phyloP scores from a whole-genome alignment of 495 filamentous ascomycete species.

The Parathielavia hyrcaniae region DNA sequence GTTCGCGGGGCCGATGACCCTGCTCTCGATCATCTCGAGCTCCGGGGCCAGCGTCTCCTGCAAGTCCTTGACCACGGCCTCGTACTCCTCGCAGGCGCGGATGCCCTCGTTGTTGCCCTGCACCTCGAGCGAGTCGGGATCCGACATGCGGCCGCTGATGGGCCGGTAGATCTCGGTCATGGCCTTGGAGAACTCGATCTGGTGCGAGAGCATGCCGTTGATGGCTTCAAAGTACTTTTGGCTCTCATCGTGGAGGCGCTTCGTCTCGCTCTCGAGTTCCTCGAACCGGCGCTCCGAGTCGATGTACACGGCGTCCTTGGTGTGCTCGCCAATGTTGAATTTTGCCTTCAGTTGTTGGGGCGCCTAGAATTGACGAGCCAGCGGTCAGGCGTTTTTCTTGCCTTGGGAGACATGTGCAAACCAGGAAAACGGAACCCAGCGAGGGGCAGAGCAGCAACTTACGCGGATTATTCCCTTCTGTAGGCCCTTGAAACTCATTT shows the following conservation, averaged over 20 bases:
- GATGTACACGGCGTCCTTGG: constrained; percentile 88
- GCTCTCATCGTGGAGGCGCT: constrained; percentile 90
- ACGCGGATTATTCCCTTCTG: constrained; percentile 80
- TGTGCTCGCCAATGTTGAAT: constrained; percentile 91
- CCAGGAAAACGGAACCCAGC: neutral
- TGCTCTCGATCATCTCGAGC: constrained; percentile 92
- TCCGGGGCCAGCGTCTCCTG: constrained; percentile 84
- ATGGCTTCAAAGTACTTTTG: constrained; percentile 96
- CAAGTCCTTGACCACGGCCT: constrained; percentile 81
- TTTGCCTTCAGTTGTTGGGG: constrained; percentile 85
- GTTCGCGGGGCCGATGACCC: constrained; percentile 88
- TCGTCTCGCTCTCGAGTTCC: constrained; percentile 92
- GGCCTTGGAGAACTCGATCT: constrained; percentile 97
- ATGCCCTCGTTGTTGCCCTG: constrained; percentile 95
- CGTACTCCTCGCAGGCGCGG: constrained; percentile 91
- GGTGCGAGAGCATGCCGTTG: constrained; percentile 94
- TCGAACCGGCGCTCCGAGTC: constrained; percentile 92
- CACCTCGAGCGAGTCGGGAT: constrained; percentile 71
- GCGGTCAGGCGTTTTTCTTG: neutral
- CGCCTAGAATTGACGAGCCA: constrained; percentile 46
- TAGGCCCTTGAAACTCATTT: constrained; percentile 96
- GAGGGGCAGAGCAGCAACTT: constrained; percentile 32
- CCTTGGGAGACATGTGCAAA: neutral
- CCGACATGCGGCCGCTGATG: constrained; percentile 90
- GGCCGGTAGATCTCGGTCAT: constrained; percentile 96